Evolutionary conservation across 2,329 filamentous ascomycete genomes (phyloP).

Genomic region (Fusarium nurragi): DNA sequence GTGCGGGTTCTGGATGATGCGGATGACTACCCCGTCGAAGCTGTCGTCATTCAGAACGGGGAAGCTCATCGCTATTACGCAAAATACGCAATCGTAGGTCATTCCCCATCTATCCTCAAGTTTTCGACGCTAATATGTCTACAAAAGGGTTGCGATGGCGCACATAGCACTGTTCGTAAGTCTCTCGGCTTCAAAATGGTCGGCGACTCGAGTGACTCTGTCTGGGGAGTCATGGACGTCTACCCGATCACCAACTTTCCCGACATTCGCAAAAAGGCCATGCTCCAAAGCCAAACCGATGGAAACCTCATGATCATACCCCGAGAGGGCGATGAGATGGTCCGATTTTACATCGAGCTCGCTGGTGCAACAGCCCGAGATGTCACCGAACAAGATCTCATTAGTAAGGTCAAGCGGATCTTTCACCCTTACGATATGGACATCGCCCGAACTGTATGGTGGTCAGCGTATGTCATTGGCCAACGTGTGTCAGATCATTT

Average conservation of each 20-base stretch:
- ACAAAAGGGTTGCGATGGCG: constrained; percentile 33
- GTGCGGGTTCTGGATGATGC: constrained; percentile 5
- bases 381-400: constrained; percentile 40
- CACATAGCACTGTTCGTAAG: constrained; percentile 41
- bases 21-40: constrained; percentile 19
- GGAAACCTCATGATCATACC: constrained; percentile 45
- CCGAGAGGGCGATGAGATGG: constrained; percentile 39
- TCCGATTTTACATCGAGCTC: constrained; percentile 38
- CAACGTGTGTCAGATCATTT: constrained; percentile 56
- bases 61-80: constrained; percentile 7
- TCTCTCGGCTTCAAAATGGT: constrained; percentile 40
- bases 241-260: constrained; percentile 44
- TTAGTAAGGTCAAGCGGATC: constrained; percentile 58
- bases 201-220: constrained; percentile 43
- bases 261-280: constrained; percentile 45
- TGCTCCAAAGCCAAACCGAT: constrained; percentile 35
- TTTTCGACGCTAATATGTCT: rapidly evolving
- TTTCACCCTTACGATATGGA: constrained; percentile 62
- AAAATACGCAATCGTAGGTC: constrained; percentile 35
- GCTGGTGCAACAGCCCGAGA: constrained; percentile 9
- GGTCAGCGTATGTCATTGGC: constrained; percentile 65
- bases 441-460: constrained; percentile 48
- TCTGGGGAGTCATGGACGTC: constrained; percentile 45
- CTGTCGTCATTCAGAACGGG: not conserved
- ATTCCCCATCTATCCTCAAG: rapidly evolving